A percentile compares a stretch with the other conserved stretches of the same genome.
phyloP scores from a whole-genome alignment of 2,329 filamentous ascomycete species.

The Beauveria asiatica region DNA sequence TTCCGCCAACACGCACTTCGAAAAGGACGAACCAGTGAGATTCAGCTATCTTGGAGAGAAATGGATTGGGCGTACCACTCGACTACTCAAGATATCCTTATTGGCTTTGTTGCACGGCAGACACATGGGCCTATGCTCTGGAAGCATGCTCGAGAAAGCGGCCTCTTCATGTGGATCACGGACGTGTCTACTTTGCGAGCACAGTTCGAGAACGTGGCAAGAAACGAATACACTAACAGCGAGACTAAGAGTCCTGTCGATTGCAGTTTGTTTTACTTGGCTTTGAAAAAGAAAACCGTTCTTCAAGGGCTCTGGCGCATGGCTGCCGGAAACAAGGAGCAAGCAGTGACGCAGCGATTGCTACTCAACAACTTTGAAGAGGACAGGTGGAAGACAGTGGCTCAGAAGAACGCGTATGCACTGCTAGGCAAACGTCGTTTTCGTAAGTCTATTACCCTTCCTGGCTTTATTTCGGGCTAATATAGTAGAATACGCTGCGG shows the following conservation, averaged over 20 bases:
- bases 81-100: constrained; percentile 77
- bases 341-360: constrained; percentile 67
- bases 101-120: constrained; percentile 73
- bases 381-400: constrained; percentile 77
- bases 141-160: constrained; percentile 77
- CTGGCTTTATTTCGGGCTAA: constrained; percentile 15
- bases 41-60: constrained; percentile 66
- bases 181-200: constrained; percentile 60
- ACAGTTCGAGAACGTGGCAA: constrained; percentile 84
- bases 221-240: constrained; percentile 84
- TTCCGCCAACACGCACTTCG: constrained; percentile 73
- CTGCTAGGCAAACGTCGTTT: constrained; percentile 85
- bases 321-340: constrained; percentile 82
- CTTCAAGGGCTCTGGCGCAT: constrained; percentile 92
- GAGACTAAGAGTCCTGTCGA: constrained; percentile 85
- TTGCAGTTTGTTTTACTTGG: constrained; percentile 86
- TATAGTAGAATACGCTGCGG: constrained; percentile 74
- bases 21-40: constrained; percentile 54
- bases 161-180: constrained; percentile 90
- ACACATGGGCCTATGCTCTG: constrained; percentile 74
- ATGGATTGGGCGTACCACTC: constrained; percentile 83
- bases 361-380: constrained; percentile 88
- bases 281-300: constrained; percentile 82
- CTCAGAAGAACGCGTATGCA: constrained; percentile 93
- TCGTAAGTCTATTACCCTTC: constrained; percentile 38